These are phyloP conservation scores for Albophoma yamanashiensis DNA, from an alignment of 2,329 filamentous ascomycete genomes.

Conservation along the genomic window DNA sequence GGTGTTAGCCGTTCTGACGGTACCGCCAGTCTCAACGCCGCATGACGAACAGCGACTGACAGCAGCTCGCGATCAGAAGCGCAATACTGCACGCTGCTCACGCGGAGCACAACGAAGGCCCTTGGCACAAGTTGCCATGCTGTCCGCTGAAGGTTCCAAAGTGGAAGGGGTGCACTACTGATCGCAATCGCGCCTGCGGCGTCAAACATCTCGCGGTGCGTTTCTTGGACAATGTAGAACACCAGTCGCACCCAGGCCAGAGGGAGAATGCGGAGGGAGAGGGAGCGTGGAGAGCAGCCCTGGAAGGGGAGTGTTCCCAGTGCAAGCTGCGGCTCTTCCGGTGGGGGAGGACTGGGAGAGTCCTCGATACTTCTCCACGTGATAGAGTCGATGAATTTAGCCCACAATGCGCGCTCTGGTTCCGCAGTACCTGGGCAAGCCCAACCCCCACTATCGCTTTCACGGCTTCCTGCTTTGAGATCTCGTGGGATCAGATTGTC, in stretches of 20 bases:
- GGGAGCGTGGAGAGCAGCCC: neutral
- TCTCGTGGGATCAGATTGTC: neutral
- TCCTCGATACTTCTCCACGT: constrained; percentile 1
- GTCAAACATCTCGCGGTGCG: constrained; percentile 1
- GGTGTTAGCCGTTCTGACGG: neutral
- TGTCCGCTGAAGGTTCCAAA: neutral
- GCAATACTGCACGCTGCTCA: neutral
- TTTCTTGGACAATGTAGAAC: neutral
- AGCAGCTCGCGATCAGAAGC: neutral
- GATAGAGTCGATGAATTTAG: constrained; percentile 4
- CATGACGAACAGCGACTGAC: neutral
- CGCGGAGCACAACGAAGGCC: neutral
- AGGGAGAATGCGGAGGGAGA: neutral
- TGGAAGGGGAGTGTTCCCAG: neutral
- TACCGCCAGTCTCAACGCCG: neutral
- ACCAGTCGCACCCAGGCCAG: no score
- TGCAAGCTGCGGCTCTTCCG: neutral
- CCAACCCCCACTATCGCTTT: neutral
- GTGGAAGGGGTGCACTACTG: constrained; percentile 1
- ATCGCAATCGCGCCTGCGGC: constrained; percentile 5
- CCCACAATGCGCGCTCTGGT: neutral
- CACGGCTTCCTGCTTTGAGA: neutral
- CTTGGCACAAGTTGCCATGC: neutral
- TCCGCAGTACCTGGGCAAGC: neutral
- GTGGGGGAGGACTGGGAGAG: neutral